Conservation (phyloP, 495 filamentous ascomycete genomes). For the Aspergillus olivimuriae region DNA sequence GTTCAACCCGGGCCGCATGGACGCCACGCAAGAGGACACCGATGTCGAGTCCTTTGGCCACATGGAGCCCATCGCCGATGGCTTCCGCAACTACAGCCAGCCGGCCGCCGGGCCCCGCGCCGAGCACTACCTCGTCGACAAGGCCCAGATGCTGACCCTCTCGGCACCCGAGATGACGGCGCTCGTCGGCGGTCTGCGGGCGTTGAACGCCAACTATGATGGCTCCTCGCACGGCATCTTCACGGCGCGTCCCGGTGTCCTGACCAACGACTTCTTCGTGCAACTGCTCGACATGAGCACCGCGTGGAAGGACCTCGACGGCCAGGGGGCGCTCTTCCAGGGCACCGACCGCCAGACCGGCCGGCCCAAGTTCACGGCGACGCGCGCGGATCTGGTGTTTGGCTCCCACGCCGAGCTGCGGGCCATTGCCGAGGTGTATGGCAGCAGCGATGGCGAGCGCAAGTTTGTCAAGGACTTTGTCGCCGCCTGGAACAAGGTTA, state of each 20-base stretch:
- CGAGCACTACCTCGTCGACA: slow-evolving; percentile 63
- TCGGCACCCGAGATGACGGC: slow-evolving; percentile 61
- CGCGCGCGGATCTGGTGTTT: slow-evolving; percentile 62
- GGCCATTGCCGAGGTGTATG: slow-evolving; percentile 63
- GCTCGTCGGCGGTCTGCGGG: slow-evolving; percentile 60
- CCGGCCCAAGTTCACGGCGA: slow-evolving; percentile 59
- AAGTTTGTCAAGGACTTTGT: slow-evolving; percentile 68
- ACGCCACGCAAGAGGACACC: slow-evolving; percentile 58
- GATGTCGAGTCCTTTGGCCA: slow-evolving; percentile 54
- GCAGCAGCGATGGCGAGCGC: slow-evolving; percentile 41
- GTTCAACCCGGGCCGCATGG: slow-evolving; percentile 42
- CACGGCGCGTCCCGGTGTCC: slow-evolving; percentile 54
- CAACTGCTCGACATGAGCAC: slow-evolving; percentile 64
- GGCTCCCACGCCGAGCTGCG: slow-evolving; percentile 66
- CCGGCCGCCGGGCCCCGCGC: slow-evolving; percentile 49
- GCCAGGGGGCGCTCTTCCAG: slow-evolving; percentile 49
- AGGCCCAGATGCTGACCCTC: slow-evolving; percentile 59
- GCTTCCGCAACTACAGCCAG: slow-evolving; percentile 69
- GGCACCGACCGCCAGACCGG: slow-evolving; percentile 62
- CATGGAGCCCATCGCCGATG: slow-evolving; percentile 57
- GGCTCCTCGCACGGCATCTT: slow-evolving; percentile 56
- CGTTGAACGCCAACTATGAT: slow-evolving; percentile 59
- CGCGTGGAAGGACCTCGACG: slow-evolving; percentile 49
- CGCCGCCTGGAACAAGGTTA: slow-evolving; percentile 63
- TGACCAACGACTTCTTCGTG: slow-evolving; percentile 72